Base-by-base conservation (phyloP, 352 stramenopile species). In the Elongisporangium prolatum region DNA sequence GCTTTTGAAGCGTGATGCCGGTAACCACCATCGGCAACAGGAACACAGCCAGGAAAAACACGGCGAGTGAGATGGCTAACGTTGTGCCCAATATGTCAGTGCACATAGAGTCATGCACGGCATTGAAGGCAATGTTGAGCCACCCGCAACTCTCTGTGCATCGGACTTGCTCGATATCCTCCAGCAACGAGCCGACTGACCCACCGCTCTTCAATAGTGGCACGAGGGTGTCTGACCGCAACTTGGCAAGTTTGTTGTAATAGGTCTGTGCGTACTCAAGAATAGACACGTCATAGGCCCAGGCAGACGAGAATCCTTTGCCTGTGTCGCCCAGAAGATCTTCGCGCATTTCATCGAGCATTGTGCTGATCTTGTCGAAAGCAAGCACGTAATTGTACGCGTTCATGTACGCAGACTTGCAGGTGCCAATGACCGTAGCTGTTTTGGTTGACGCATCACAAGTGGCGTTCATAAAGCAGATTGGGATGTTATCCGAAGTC, bases 41-140 rank as follows among this genome's bases (percentile, higher is more conserved):
- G 63, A 89, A 91, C 18, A 91, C 57, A 34, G 70, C 83, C 18
- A 94, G 65, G 64, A 92, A 88, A 49, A 92, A 74, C 21, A 89
- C 74, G 59, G 79, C 89, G 3, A 94, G 68, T 55, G 84, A 84
- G 56, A 94, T 89, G 10, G 76, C 80, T 16, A 94, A 71, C 50
- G 80, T 91, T 44, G 80, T 89, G 60, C 83, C 83, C 53, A 94
- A 63, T 10, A 94, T 74, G 63, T 91, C 77, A 44, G 72, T 73
- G 64, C 85, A 94, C 20, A 94, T 65, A 22, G 77, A 63, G 49
- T 84, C 72, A 62, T 92, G 79, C 10, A 93, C 80, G 49, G 82
- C 68, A 62, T 91, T 87, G 73, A 88, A 94, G 18, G 80, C 83
- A 47, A 91, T 74, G 58, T 91, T 91, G 74, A 88, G 71, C 85